Percentiles rank a stretch among this genome's conserved stretches.
These are phyloP conservation scores for Apiospora phragmitis DNA, from an alignment of 2,329 filamentous ascomycete species.

Conservation along the genomic window DNA sequence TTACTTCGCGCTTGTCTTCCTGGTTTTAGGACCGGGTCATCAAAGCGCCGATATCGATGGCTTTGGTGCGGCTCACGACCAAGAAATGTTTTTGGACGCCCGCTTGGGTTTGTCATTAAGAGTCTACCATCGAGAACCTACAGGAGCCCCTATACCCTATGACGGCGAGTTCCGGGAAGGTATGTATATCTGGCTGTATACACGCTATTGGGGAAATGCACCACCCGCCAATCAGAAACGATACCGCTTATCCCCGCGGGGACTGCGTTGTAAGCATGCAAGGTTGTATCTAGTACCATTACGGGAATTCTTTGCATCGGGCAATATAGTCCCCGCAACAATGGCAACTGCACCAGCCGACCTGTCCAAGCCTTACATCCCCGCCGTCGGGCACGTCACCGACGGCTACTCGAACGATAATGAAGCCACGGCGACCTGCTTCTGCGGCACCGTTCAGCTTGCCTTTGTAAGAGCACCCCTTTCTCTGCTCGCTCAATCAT, in stretches of 20 bases:
- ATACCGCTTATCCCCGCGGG: neutral
- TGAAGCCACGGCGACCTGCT: conserved; percentile 58
- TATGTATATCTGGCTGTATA: neutral
- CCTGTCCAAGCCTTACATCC: conserved; percentile 28
- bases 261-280: neutral
- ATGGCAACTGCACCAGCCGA: conserved; percentile 2
- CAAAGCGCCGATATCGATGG: too few species aligned
- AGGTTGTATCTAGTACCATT: neutral
- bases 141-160: too few species aligned
- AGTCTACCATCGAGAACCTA: too few species aligned
- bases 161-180: neutral
- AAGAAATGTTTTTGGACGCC: too few species aligned
- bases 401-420: conserved; percentile 47
- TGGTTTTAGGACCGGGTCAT: neutral
- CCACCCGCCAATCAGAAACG: neutral
- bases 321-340: neutral
- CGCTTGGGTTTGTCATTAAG: neutral
- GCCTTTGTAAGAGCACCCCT: conserved; percentile 42
- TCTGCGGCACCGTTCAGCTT: conserved; percentile 57
- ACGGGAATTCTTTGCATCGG: neutral
- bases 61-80: neutral
- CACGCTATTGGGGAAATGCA: neutral
- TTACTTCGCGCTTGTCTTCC: neutral
- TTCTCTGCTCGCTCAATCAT: neutral
- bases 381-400: conserved; percentile 34